Conservation (phyloP, 1,284 basidiomycete genomes). For the Inonotus obliquus region DNA sequence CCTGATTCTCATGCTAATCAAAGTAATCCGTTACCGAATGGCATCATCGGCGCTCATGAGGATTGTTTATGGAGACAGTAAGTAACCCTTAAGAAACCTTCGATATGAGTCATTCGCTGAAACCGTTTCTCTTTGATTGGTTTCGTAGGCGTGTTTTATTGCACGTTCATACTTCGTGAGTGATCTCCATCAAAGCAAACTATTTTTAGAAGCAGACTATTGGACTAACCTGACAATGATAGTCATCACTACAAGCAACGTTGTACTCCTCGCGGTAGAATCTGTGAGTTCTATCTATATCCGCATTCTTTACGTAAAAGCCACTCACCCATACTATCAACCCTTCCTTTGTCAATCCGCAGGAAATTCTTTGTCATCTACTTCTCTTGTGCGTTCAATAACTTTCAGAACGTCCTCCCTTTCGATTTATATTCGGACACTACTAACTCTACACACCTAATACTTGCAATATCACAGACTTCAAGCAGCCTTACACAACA, state of each 20-base stretch:
- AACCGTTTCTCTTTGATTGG: too few relatives aligned
- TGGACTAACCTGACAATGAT: background rate
- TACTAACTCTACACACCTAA: background rate
- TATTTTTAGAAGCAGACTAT: background rate
- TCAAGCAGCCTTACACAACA: constrained; percentile 11
- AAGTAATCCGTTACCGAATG: background rate
- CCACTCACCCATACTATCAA: background rate
- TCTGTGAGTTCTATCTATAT: background rate
- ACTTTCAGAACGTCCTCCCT: too few relatives aligned
- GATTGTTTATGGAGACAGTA: constrained; percentile 4
- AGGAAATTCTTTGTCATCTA: constrained; percentile 7
- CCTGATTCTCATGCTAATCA: constrained; percentile 4
- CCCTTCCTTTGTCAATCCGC: background rate
- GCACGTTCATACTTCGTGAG: constrained; percentile 3
- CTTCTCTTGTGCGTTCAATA: constrained; percentile 5
- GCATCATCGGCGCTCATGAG: background rate
- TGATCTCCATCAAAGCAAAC: background rate
- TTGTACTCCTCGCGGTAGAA: constrained; percentile 3
- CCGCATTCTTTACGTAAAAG: background rate
- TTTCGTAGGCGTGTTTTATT: constrained; percentile 5
- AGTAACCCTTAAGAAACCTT: background rate
- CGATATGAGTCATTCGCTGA: too few relatives aligned
- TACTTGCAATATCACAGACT: background rate
- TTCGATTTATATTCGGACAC: too few relatives aligned
- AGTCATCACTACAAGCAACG: constrained; percentile 9